A percentile compares a stretch with the other conserved stretches of the same genome.
These are phyloP conservation scores for Hexamita inflata DNA, from an alignment of 208 protist species.

Conservation along the genomic window DNA sequence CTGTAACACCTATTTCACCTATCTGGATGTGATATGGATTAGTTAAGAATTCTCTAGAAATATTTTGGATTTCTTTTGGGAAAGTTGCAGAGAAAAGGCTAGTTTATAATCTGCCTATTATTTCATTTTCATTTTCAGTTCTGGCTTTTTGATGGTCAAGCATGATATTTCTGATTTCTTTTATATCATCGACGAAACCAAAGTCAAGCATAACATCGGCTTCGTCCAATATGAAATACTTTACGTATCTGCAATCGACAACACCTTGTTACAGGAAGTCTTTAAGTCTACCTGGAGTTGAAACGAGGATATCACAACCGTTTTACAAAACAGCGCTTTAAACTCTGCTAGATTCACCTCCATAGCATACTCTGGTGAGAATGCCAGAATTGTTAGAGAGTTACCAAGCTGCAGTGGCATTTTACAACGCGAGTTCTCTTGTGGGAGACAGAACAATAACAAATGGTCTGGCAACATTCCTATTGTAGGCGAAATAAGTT, in stretches of 20 bases:
- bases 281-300: constrained; percentile 78
- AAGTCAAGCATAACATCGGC: constrained; percentile 75
- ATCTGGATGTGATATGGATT: not conserved
- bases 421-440: constrained; percentile 87
- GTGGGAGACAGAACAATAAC: constrained; percentile 86
- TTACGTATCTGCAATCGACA: constrained; percentile 46
- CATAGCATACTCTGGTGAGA: constrained; percentile 56
- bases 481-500: too few relatives aligned
- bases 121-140: not conserved
- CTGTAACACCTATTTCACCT: not conserved
- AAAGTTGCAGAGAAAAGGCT: constrained; percentile 51
- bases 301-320: constrained; percentile 56
- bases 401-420: constrained; percentile 76
- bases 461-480: not conserved
- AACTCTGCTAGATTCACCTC: constrained; percentile 53
- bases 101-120: constrained; percentile 28
- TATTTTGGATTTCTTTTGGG: constrained; percentile 25
- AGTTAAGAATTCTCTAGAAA: not conserved
- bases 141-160: not conserved
- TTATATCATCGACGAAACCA: constrained; percentile 55
- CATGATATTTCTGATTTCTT: not conserved
- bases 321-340: constrained; percentile 49
- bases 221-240: constrained; percentile 63
- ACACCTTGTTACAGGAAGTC: constrained; percentile 76
- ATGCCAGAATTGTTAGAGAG: constrained; percentile 64